Conservation (phyloP, 495 filamentous ascomycete species). For the Opeltia flavorubescens region DNA sequence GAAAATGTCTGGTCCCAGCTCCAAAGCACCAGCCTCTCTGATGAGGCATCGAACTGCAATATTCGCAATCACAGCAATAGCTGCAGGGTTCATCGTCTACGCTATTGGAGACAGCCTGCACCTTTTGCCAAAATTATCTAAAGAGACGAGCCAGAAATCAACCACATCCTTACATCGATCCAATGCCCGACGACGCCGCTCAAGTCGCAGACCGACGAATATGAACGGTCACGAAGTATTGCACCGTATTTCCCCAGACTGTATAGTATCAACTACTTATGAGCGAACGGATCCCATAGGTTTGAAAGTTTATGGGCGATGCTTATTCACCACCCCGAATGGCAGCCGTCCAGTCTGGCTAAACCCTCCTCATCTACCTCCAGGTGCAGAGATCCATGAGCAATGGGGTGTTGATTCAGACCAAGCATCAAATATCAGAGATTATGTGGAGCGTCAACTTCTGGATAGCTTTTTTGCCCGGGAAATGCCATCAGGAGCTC, state of each 20-base stretch:
- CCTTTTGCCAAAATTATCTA: slow-evolving; percentile 8
- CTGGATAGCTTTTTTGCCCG: slow-evolving; percentile 34
- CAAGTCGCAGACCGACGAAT: not conserved
- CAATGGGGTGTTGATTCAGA: slow-evolving; percentile 27
- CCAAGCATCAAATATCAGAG: slow-evolving; percentile 33
- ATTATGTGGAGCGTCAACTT: slow-evolving; percentile 38
- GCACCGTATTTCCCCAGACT: not conserved
- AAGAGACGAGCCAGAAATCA: slow-evolving; percentile 14
- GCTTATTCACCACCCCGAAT: not conserved
- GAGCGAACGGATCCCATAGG: not conserved
- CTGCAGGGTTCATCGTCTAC: slow-evolving; percentile 33
- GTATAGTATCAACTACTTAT: not conserved
- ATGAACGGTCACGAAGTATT: not conserved
- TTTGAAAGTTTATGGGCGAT: not conserved
- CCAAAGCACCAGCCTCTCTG: slow-evolving; percentile 16
- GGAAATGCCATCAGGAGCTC: slow-evolving; percentile 22
- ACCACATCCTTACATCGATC: slow-evolving; percentile 28
- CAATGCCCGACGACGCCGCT: slow-evolving; percentile 27
- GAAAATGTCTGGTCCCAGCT: not conserved
- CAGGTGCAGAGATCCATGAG: slow-evolving; percentile 31
- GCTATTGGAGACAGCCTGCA: slow-evolving; percentile 30
- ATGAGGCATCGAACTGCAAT: slow-evolving; percentile 35
- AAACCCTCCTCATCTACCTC: slow-evolving; percentile 26
- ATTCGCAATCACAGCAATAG: slow-evolving; percentile 35
- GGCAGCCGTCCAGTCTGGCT: not conserved